Evolutionary conservation across 495 filamentous ascomycete genomes (phyloP), one percentile per base, ranked within the genome.

Genomic region (Articulospora tetracladia): DNA sequence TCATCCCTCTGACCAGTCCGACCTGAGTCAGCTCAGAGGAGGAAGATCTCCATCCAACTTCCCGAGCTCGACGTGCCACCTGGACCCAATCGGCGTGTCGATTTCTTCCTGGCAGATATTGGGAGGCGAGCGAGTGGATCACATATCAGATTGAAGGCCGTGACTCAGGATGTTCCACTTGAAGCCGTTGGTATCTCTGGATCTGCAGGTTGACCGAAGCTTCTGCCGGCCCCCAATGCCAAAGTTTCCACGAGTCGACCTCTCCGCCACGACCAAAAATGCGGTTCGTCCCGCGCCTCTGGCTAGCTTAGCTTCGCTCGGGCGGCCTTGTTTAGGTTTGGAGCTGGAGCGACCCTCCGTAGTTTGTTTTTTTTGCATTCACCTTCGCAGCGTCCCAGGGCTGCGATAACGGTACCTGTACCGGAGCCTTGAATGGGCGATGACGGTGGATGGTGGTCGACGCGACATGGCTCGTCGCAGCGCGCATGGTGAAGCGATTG

Each of bases 271-370:
- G 15, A 23, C 54, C 23, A 39, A 32, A 53, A 30, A 12, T 56
- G 54, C 54, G 54, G 54, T 27, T 56, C 54, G 54, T 34, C 54
- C 54, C 54, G 54, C 34, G 44, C 23, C 36, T 46, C 20, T 24
- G 36, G 12, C 28, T 55, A 26, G 32, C 30, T 26, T 20, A 30
- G 30, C n/a, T 32, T 53, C 19, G 50, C 10, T 53, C 17, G 20
- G 48, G 27, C 20, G 19, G 20, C 20, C 46, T 20, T 22, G 11
- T 49, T n/a, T n/a, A n/a, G n/a, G n/a, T n/a, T n/a, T n/a, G n/a
- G n/a, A 22, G 22, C 46, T 10, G 10, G 10, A 39, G n/a, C 34
- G 10, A n/a, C 34, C 34, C n/a, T 10, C 34, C 34, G 10, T 39
- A n/a, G 10, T 10, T 39, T 39, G 34, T 10, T 10, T 39, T 39